A percentile compares a stretch with the other conserved stretches of the same genome.
Evolutionary conservation across 129 eudicot species (phyloP).

Genomic region (Glebionis coronaria): DNA sequence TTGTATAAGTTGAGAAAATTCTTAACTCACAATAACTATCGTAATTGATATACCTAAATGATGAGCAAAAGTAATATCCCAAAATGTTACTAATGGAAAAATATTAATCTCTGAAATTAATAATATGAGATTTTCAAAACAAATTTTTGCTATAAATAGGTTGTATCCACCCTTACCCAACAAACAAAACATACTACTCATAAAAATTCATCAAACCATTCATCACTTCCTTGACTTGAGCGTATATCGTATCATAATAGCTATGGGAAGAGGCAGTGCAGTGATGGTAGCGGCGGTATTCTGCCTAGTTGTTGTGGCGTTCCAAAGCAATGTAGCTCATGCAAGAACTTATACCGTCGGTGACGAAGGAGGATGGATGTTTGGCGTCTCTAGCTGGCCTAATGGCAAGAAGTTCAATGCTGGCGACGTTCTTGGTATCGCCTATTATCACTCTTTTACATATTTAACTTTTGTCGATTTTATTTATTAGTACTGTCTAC

Average conservation of each 20-base stretch:
- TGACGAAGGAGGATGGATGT: conserved; percentile 58
- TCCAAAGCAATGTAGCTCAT: conserved; percentile 36
- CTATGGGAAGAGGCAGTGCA: conserved; percentile 85
- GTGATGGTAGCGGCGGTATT: conserved; percentile 21
- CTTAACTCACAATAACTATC: too few species aligned
- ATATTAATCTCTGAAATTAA: too few species aligned
- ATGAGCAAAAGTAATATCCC: not conserved
- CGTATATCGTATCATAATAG: too few species aligned
- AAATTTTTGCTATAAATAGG: conserved; percentile 33
- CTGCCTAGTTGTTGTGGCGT: conserved; percentile 26
- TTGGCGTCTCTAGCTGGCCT: conserved; percentile 47
- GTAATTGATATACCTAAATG: too few species aligned
- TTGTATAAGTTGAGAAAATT: too few species aligned
- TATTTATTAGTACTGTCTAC: too few species aligned
- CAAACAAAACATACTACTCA: conserved; percentile 10
- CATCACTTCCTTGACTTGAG: conserved; percentile 16
- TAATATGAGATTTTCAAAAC: too few species aligned
- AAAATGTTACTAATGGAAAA: too few species aligned
- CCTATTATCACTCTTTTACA: not conserved
- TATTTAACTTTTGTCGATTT: not conserved
- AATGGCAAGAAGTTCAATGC: conserved; percentile 54
- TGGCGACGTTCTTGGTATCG: conserved; percentile 68
- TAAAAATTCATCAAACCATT: conserved; percentile 1
- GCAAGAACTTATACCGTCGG: conserved; percentile 61
- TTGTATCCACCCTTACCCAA: conserved; percentile 12